Evolutionary conservation across 2,329 filamentous ascomycete genomes (phyloP).

Genomic region (Diaporthe citrichinensis): DNA sequence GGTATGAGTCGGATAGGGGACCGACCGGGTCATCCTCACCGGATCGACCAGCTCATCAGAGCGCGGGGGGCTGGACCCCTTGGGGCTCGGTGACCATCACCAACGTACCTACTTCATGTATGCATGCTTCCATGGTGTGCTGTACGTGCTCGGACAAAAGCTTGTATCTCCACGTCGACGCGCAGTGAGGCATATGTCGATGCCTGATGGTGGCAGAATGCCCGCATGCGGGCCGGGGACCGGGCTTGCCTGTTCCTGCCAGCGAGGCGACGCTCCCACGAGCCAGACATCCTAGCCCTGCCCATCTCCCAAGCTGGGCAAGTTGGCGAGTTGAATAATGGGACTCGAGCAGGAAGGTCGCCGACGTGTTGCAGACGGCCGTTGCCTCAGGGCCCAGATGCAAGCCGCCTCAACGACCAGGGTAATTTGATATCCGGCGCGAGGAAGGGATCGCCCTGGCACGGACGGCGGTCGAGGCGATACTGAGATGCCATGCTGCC

Average conservation of each 20-base stretch:
- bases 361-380: background rate
- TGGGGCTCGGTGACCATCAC: background rate
- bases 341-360: slow-evolving; percentile 18
- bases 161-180: slow-evolving; percentile 14
- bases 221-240: too few species aligned
- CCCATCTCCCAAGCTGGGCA: background rate
- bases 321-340: background rate
- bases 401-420: background rate
- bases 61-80: background rate
- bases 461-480: background rate
- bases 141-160: slow-evolving; percentile 7
- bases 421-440: background rate
- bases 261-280: slow-evolving; percentile 1
- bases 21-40: background rate
- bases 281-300: background rate
- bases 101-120: background rate
- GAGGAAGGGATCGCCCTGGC: slow-evolving; percentile 1
- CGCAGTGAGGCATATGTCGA: background rate
- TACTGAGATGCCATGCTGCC: slow-evolving; percentile 1
- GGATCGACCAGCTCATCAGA: slow-evolving; percentile 12
- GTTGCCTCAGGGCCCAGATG: background rate
- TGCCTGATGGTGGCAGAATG: background rate
- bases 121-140: background rate
- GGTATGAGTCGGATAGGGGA: background rate
- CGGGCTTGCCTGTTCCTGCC: slow-evolving; percentile 1